A percentile compares a stretch with the other conserved stretches of the same genome.
phyloP scores from a whole-genome alignment of 2,329 filamentous ascomycete genomes.

The Laburnicola sp. region DNA sequence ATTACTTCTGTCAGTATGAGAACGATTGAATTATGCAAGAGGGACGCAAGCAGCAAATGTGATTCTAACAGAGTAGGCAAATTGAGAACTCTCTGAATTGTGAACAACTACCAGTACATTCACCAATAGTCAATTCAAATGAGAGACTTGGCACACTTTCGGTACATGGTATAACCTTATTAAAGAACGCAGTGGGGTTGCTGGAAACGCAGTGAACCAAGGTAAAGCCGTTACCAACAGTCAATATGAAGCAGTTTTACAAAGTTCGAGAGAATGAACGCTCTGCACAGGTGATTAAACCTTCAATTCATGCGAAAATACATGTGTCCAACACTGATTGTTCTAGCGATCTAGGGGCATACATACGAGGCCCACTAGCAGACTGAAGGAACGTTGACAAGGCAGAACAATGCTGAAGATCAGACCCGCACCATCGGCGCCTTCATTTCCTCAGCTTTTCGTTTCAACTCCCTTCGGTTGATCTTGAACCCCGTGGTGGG shows the following conservation, averaged over 20 bases:
- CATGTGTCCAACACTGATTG: background rate
- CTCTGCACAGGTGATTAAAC: background rate
- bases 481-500: slow-evolving; percentile 2
- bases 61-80: background rate
- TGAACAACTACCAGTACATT: background rate
- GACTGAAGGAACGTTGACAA: background rate
- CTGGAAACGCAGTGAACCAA: no score
- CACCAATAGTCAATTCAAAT: background rate
- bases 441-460: background rate
- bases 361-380: background rate
- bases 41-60: background rate
- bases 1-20: background rate
- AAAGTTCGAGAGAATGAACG: background rate
- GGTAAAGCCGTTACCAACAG: no score
- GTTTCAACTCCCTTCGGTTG: slow-evolving; percentile 25
- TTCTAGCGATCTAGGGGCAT: background rate
- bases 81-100: background rate
- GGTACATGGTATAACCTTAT: no score
- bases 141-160: no score
- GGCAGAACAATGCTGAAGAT: background rate
- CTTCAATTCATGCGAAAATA: background rate
- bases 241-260: no score
- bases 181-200: no score
- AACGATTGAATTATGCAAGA: background rate
- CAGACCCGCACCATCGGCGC: background rate